Evolutionary conservation across 202 grass and related monocot species (phyloP), one percentile per base, ranked within the genome.

Genomic region (Digitaria exilis): DNA sequence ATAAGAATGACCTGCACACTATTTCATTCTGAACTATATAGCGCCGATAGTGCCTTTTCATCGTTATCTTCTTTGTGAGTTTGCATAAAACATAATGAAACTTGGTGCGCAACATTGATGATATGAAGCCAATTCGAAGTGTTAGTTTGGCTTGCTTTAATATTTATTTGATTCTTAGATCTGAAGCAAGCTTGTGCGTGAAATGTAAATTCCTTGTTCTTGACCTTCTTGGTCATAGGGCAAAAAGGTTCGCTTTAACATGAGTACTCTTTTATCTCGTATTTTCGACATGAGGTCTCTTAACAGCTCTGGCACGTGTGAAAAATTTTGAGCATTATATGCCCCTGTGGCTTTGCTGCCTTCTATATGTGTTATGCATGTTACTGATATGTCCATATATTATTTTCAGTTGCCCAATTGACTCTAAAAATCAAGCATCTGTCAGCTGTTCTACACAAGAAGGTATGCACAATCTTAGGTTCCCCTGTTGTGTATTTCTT

Each of bases 341-440:
- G 29, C n/a, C 26, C 7, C 31, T 79, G 2, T 57, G 7, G 46
- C 19, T 86, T 54, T 75, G 15, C 24, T 64, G 44, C 31, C 7
- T 48, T 71, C 11, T 64, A 1, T 70, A 24, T 45, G n/a, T 73
- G 62, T 4, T 13, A 10, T 82, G 56, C 41, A 43, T 73, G 29
- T 61, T 22, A 75, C 68, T 90, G 34, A 90, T 25, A 55, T 72
- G 17, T 4, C 7, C 65, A 19, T 81, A 15, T 80, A 85, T 82
- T 18, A 65, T 84, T 86, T 92, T 30, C 81, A 96, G 96, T 99
- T 54, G 93, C 96, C 62, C 90, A 94, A 78, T 57, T 96, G 19
- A 99, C 93, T 63, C 86, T 94, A 62, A 99, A 99, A 94, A 99
- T 99, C 71, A 96, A 99, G 91, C 88, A 94, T 84, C 69, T 99